Evolutionary conservation across 495 filamentous ascomycete species (phyloP).

Genomic region (Margaritispora aquatica): DNA sequence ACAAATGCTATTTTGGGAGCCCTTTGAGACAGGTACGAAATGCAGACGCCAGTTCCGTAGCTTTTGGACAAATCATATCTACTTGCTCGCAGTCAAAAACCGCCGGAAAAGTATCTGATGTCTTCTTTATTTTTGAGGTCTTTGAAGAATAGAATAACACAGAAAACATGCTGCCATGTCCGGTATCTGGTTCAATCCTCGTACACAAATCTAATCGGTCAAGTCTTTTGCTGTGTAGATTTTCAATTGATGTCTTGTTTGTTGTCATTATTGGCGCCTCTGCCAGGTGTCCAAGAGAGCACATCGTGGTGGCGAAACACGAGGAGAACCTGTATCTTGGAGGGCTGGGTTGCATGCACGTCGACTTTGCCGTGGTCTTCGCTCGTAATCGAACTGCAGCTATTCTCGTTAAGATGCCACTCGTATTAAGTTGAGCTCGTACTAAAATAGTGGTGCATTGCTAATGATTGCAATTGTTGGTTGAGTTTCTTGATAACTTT

Average conservation of each 20-base stretch:
- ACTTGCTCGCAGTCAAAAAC: background rate
- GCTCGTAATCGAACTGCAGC: no score
- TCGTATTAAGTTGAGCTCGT: background rate
- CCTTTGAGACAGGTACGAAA: constrained; percentile 10
- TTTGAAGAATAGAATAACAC: background rate
- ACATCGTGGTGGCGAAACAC: background rate
- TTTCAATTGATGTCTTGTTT: background rate
- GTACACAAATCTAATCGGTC: background rate
- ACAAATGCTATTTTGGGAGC: constrained; percentile 11
- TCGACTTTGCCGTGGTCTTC: constrained; percentile 5
- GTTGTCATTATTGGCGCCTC: background rate
- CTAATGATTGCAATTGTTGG: background rate
- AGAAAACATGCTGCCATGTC: background rate
- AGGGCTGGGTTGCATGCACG: constrained; percentile 11
- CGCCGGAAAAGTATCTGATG: background rate
- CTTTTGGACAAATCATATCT: background rate
- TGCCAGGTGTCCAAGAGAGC: background rate
- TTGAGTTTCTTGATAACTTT: no score
- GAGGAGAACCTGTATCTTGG: background rate
- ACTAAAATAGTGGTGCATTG: no score
- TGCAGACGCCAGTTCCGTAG: background rate
- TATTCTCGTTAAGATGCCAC: background rate
- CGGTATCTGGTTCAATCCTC: no score
- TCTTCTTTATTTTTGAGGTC: background rate
- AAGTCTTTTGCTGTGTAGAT: background rate